Percentiles rank a stretch among this genome's conserved stretches.
phyloP scores from a whole-genome alignment of 2,329 filamentous ascomycete genomes.

The Venturia asperata region DNA sequence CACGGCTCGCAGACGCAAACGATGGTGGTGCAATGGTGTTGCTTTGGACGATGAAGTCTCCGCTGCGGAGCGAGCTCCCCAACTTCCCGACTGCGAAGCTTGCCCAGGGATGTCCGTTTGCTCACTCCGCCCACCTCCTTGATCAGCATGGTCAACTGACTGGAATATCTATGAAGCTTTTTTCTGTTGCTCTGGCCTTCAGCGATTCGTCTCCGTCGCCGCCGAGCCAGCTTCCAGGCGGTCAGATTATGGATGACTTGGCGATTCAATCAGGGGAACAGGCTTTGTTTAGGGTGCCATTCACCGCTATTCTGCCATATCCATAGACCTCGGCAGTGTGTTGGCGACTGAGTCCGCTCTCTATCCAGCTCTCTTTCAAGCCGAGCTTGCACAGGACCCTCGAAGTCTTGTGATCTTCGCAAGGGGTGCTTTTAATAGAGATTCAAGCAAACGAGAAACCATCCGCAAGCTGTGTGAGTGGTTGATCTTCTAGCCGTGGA shows the following conservation, averaged over 20 bases:
- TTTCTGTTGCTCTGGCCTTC: neutral
- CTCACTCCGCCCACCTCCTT: slow-evolving; percentile 2
- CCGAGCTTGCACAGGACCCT: slow-evolving; percentile 1
- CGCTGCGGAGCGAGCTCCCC: neutral
- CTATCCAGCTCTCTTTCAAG: neutral
- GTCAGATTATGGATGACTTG: neutral
- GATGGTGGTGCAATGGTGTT: too few relatives aligned
- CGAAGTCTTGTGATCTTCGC: slow-evolving; percentile 9
- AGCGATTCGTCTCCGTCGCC: neutral
- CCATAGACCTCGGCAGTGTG: too few relatives aligned
- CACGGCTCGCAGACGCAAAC: neutral
- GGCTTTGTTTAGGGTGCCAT: neutral
- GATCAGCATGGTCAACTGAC: slow-evolving; percentile 7
- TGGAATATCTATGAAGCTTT: neutral
- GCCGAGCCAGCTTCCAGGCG: neutral
- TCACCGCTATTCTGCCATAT: slow-evolving; percentile 1
- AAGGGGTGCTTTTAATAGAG: neutral
- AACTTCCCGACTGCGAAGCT: neutral
- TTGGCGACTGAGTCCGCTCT: neutral
- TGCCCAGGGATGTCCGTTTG: neutral
- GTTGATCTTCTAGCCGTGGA: neutral
- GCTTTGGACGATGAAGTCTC: neutral
- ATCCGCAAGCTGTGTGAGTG: neutral
- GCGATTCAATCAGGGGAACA: neutral
- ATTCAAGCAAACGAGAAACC: neutral